A percentile compares a stretch with the other conserved stretches of the same genome.
phyloP scores from a whole-genome alignment of 148 eudicot genomes.

The Beta vulgaris region DNA sequence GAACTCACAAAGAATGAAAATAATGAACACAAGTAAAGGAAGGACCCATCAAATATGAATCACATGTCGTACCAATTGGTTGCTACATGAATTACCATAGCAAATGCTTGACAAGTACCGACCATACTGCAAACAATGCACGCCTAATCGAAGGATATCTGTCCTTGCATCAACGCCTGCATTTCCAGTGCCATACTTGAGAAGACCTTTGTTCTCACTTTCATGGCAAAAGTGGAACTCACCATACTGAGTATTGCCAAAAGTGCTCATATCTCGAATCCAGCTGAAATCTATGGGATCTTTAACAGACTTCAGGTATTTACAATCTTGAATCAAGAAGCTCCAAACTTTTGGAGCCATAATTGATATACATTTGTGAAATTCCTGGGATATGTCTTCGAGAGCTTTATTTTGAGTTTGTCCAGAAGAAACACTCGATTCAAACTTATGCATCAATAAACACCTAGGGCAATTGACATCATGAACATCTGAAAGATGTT shows the following conservation, averaged over 20 bases:
- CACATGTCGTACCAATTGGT: constrained; percentile 7
- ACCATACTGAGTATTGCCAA: not conserved
- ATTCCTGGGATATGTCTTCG: constrained; percentile 27
- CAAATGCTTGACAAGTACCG: constrained; percentile 42
- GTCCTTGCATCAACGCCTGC: constrained; percentile 16
- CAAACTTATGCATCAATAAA: constrained; percentile 30
- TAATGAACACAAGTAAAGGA: too few species aligned
- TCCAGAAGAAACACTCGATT: constrained; percentile 6
- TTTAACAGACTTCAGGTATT: constrained; percentile 33
- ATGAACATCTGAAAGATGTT: not conserved
- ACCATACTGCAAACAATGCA: constrained; percentile 61
- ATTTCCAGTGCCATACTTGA: constrained; percentile 5
- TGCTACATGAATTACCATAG: constrained; percentile 34
- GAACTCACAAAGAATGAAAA: too few species aligned
- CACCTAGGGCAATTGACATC: constrained; percentile 26
- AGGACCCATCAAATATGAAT: not conserved
- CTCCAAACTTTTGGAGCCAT: constrained; percentile 45
- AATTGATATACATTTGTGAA: constrained; percentile 32
- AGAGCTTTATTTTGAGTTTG: constrained; percentile 24
- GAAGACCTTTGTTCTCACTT: not conserved
- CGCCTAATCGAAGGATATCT: constrained; percentile 37
- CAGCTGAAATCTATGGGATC: constrained; percentile 53
- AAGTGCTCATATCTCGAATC: constrained; percentile 30
- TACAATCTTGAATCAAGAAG: constrained; percentile 28
- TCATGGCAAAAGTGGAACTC: not conserved